A percentile compares a stretch with the other conserved stretches of the same genome.
Evolutionary conservation across 352 stramenopile species (phyloP).

Genomic region (Globisporangium canariense): DNA sequence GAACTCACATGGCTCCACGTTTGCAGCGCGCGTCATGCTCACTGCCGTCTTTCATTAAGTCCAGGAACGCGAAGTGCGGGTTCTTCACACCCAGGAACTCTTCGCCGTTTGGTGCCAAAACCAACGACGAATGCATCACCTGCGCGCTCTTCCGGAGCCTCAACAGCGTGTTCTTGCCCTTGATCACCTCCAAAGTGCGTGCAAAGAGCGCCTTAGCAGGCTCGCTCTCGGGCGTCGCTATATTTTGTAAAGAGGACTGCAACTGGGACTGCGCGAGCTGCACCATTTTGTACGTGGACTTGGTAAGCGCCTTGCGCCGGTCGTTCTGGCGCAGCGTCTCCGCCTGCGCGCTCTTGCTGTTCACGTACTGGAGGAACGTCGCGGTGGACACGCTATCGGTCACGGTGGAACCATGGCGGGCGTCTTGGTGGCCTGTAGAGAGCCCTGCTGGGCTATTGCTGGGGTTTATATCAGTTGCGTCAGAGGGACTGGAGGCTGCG

Average conservation of each 20-base stretch:
- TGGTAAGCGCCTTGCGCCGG: constrained; percentile 36
- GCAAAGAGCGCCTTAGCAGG: constrained; percentile 25
- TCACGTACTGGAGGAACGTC: constrained; percentile 47
- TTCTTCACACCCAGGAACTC: constrained; percentile 35
- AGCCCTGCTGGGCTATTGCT: not conserved
- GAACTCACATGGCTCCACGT: constrained; percentile 22
- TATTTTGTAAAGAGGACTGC: constrained; percentile 13
- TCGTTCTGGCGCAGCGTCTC: constrained; percentile 37
- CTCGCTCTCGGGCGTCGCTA: constrained; percentile 2
- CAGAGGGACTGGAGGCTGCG: not conserved
- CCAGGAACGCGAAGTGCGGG: constrained; percentile 54
- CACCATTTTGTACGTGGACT: constrained; percentile 26
- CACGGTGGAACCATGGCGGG: not conserved
- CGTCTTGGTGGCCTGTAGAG: not conserved
- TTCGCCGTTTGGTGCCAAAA: not conserved
- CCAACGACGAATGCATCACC: not conserved
- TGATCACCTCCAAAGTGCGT: constrained; percentile 27
- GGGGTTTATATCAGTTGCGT: not conserved
- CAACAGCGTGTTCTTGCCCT: constrained; percentile 26
- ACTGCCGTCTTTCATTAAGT: constrained; percentile 33
- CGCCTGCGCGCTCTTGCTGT: constrained; percentile 35
- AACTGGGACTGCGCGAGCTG: constrained; percentile 29
- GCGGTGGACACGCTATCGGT: constrained; percentile 10
- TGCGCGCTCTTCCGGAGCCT: constrained; percentile 16
- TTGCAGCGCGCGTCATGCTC: constrained; percentile 8